A percentile compares a stretch with the other conserved stretches of the same genome.
These are phyloP conservation scores for Backusella tuberculispora DNA, from an alignment of 192 early-diverging fungal genomes.

Conservation along the genomic window DNA sequence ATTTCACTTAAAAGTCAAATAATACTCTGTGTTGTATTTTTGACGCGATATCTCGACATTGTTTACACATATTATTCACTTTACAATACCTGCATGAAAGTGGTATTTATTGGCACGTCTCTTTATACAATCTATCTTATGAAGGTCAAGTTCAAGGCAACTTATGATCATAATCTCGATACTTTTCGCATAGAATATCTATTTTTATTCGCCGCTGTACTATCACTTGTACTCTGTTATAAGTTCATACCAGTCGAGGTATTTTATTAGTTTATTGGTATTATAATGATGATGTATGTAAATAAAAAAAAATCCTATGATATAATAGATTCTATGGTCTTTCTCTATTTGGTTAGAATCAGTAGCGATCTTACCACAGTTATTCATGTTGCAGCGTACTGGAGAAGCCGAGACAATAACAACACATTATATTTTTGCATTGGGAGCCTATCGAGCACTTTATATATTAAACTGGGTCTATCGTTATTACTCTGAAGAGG, in stretches of 20 bases:
- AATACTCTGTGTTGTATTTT: constrained; percentile 89
- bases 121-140: constrained; percentile 92
- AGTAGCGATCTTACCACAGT: constrained; percentile 96
- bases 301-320: not conserved
- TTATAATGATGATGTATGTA: too few species aligned
- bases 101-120: constrained; percentile 89
- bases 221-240: constrained; percentile 12
- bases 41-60: constrained; percentile 93
- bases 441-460: constrained; percentile 89
- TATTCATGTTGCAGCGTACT: constrained; percentile 96
- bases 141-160: constrained; percentile 82
- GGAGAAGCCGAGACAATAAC: constrained; percentile 99
- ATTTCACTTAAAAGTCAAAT: constrained; percentile 98
- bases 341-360: constrained; percentile 98
- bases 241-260: constrained; percentile 3
- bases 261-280: not conserved
- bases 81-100: constrained; percentile 96
- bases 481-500: constrained; percentile 55
- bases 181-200: constrained; percentile 91
- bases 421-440: constrained; percentile 97
- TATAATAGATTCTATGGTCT: constrained; percentile 84
- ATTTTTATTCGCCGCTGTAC: not conserved
- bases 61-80: constrained; percentile 72
- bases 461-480: constrained; percentile 97
- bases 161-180: constrained; percentile 92